Conservation (phyloP, 257 asterid genomes). For the Capsicum baccatum region DNA sequence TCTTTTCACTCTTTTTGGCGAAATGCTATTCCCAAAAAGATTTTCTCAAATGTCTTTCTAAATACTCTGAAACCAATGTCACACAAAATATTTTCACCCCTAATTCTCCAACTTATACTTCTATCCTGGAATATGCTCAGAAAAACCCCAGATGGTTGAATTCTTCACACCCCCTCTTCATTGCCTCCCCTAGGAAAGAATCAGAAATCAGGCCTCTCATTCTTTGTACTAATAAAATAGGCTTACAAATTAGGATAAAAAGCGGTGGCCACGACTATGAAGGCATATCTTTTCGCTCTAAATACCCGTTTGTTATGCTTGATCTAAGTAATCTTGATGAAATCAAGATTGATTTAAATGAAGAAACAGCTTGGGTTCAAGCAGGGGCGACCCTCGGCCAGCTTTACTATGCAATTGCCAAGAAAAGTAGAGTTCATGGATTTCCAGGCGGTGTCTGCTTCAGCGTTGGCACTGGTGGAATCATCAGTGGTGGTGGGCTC, state of each 20-base stretch:
- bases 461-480: conserved; percentile 35
- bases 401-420: conserved; percentile 27
- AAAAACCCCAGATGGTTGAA: conserved; percentile 20
- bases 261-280: conserved; percentile 12
- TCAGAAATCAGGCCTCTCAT: conserved; percentile 8
- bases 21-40: neutral
- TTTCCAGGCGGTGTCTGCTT: conserved; percentile 34
- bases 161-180: conserved; percentile 12
- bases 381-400: conserved; percentile 34
- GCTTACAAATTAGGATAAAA: neutral
- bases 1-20: neutral
- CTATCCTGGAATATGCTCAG: no score
- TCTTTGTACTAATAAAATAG: neutral
- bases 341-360: conserved; percentile 7
- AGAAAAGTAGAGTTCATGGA: conserved; percentile 23
- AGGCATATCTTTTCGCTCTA: conserved; percentile 19
- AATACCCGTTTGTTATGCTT: conserved; percentile 16
- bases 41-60: neutral
- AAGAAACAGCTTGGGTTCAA: conserved; percentile 33
- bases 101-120: no score
- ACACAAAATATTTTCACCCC: no score
- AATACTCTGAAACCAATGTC: no score
- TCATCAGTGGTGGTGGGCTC: conserved; percentile 19
- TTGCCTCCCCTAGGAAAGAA: conserved; percentile 24
- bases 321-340: conserved; percentile 22